Percentiles rank a stretch among this genome's conserved stretches.
Evolutionary conservation across 768 basidiomycete genomes (phyloP).

Genomic region (Naematelia encephala): DNA sequence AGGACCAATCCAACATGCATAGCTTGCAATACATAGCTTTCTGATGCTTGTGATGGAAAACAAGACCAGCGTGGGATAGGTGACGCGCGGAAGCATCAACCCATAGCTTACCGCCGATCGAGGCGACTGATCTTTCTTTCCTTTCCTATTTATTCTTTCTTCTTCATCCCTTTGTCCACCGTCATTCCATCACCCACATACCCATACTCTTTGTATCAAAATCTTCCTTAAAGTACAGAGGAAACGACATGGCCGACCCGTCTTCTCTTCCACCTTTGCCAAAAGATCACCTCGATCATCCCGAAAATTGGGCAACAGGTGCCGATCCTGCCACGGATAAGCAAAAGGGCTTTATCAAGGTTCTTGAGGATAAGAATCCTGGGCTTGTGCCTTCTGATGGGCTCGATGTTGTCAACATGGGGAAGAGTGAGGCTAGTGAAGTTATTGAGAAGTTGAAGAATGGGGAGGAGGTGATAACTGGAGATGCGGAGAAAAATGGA

Average conservation of each 20-base stretch:
- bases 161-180: not conserved
- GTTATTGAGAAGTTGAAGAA: conserved; percentile 47
- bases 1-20: too few relatives aligned
- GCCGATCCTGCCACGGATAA: conserved; percentile 40
- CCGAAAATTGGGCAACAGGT: conserved; percentile 44
- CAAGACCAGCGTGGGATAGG: not conserved
- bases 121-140: not conserved
- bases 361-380: conserved; percentile 34
- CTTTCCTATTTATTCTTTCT: not conserved
- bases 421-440: conserved; percentile 48
- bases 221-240: not conserved
- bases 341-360: conserved; percentile 41
- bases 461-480: conserved; percentile 7
- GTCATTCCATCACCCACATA: too few relatives aligned
- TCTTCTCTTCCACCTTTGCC: conserved; percentile 32
- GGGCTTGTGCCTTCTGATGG: conserved; percentile 22
- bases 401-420: conserved; percentile 29
- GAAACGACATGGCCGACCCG: not conserved
- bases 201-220: not conserved
- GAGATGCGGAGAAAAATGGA: not conserved
- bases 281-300: conserved; percentile 43
- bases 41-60: too few relatives aligned
- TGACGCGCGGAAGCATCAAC: not conserved
- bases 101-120: not conserved
- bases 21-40: too few relatives aligned